A percentile compares a stretch with the other conserved stretches of the same genome.
Evolutionary conservation across 345 rosid species (phyloP).

Genomic region (Gossypium thurberi): DNA sequence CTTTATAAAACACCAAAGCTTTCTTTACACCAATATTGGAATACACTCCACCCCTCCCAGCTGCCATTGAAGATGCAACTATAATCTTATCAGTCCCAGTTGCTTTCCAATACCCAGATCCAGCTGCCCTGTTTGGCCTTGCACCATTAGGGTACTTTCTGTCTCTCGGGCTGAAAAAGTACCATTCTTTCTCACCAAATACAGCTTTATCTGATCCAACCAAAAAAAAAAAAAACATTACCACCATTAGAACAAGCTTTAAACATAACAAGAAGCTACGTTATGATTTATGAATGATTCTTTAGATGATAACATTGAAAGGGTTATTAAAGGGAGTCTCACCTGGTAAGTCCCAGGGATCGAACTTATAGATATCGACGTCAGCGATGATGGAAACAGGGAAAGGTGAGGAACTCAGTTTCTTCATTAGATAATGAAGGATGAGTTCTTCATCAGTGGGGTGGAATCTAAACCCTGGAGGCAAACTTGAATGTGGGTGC

Average conservation of each 20-base stretch:
- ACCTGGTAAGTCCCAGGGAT: slow-evolving; percentile 98
- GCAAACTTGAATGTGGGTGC: slow-evolving; percentile 65
- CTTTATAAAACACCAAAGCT: slow-evolving; percentile 89
- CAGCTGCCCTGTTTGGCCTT: slow-evolving; percentile 94
- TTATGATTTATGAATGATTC: background rate
- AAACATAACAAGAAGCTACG: background rate
- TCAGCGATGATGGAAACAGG: slow-evolving; percentile 83
- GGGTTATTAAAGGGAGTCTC: background rate
- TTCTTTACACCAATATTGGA: slow-evolving; percentile 83
- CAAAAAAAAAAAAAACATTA: background rate
- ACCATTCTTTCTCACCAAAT: slow-evolving; percentile 97
- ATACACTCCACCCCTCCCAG: slow-evolving; percentile 18
- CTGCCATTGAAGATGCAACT: slow-evolving; percentile 25
- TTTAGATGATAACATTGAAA: background rate
- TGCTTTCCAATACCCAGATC: slow-evolving; percentile 96
- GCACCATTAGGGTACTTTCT: slow-evolving; percentile 97
- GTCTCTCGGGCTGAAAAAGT: slow-evolving; percentile 93
- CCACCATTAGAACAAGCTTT: background rate
- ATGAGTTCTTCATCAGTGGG: slow-evolving; percentile 97
- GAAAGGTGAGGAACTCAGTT: slow-evolving; percentile 52
- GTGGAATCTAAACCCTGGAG: slow-evolving; percentile 96
- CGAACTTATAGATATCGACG: slow-evolving; percentile 84
- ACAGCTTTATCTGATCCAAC: slow-evolving; percentile 51
- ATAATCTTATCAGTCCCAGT: slow-evolving; percentile 91
- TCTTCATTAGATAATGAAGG: slow-evolving; percentile 76